Base-by-base conservation (phyloP, 176 grass and related monocot genomes). In the Coix lacrymajobi region DNA sequence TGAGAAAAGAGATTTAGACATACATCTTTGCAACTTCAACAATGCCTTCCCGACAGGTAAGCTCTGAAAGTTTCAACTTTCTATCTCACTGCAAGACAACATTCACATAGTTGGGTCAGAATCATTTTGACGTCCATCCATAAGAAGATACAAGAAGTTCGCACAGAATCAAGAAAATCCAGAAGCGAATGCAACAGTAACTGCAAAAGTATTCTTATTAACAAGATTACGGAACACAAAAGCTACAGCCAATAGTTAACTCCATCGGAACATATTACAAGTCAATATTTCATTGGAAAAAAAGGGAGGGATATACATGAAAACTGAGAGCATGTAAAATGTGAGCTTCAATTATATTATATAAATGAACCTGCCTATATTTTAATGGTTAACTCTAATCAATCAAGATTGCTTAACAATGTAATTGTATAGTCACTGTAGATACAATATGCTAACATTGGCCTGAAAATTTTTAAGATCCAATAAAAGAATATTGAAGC, bases 11-110 rank as follows among this genome's bases (percentile, higher is more conserved):
- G 12, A 67, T 28, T 71, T 30, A 36, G 32, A 79, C 85, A 75
- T 92, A 97, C 91, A 89, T 93, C 78, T 93, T 91, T 72, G 94
- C 91, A 73, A 97, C 94, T 87, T 97, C 94, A 88, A 97, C 88
- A 83, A 97, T 83, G 58, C 91, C 91, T 83, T 97, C 91, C 52
- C 91, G 84, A 67, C 94, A 97, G 58, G 94, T 93, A 84, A 97
- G 83, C 68, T 97, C 94, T 54, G 91, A 91, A 74, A 97, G 89
- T 84, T 97, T 97, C 87, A 97, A 61, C 85, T 97, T 97, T 97
- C 91, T 87, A 97, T 97, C 66, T 97, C 94, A 77, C 94, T 97
- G 88, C 26, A 79, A 67, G 83, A 83, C n/a, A 81, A 68, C 34
- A 89, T 66, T 36, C 8, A 39, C 69, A 63, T 0, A 44, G 34